Evolutionary conservation across 2,329 filamentous ascomycete species (phyloP).

Genomic region (Pestalotiopsis sp.): DNA sequence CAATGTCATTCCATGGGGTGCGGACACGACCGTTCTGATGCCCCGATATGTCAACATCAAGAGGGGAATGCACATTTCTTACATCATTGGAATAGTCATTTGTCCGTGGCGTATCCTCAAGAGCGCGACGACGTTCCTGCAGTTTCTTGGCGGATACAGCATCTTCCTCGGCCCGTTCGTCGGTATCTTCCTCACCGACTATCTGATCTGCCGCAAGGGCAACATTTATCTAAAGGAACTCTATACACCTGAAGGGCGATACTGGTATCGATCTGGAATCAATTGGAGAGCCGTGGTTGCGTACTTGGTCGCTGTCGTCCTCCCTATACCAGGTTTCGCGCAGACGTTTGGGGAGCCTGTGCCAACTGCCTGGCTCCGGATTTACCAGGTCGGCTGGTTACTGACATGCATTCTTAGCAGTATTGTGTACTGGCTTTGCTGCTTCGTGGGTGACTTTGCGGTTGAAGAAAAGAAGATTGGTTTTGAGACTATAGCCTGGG

Average conservation of each 20-base stretch:
- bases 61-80: slow-evolving; percentile 15
- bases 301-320: slow-evolving; percentile 9
- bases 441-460: slow-evolving; percentile 8
- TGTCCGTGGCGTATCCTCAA: slow-evolving; percentile 23
- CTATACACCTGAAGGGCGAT: slow-evolving; percentile 15
- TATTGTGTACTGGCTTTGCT: slow-evolving; percentile 13
- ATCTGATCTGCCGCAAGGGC: slow-evolving; percentile 16
- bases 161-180: slow-evolving; percentile 21
- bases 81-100: slow-evolving; percentile 13
- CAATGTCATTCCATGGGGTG: slow-evolving; percentile 17
- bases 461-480: slow-evolving; percentile 8
- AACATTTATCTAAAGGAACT: slow-evolving; percentile 16
- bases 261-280: slow-evolving; percentile 18
- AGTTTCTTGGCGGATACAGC: slow-evolving; percentile 15
- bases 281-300: slow-evolving; percentile 17
- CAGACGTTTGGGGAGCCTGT: slow-evolving; percentile 5
- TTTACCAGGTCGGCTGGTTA: slow-evolving; percentile 1
- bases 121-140: slow-evolving; percentile 13
- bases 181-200: slow-evolving; percentile 18
- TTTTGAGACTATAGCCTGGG: slow-evolving; percentile 14
- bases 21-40: slow-evolving; percentile 12
- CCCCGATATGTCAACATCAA: slow-evolving; percentile 15
- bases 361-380: neutral
- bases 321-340: slow-evolving; percentile 12
- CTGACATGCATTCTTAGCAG: slow-evolving; percentile 12